phyloP scores from a whole-genome alignment of 2,329 filamentous ascomycete genomes.

The Kalaharituber pfeilii region DNA sequence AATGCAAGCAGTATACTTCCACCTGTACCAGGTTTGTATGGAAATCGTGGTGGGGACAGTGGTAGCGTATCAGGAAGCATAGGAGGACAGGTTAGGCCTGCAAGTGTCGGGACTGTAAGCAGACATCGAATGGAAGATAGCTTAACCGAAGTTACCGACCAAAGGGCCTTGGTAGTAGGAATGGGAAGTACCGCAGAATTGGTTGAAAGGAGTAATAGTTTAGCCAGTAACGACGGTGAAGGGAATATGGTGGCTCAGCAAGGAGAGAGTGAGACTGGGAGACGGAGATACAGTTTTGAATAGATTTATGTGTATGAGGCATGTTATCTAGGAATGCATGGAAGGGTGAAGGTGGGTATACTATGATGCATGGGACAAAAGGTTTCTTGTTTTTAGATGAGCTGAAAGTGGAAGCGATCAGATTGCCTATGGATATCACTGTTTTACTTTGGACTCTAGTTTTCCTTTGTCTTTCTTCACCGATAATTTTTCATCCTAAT shows the following conservation, averaged over 20 bases:
- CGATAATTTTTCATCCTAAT: no score
- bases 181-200: constrained; percentile 31
- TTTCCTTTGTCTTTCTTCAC: no score
- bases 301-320: neutral
- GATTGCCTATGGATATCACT: no score
- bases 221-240: constrained; percentile 11
- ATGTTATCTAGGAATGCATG: no score
- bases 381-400: no score
- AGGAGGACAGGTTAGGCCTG: constrained; percentile 28
- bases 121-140: constrained; percentile 34
- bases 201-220: constrained; percentile 24
- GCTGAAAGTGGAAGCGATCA: no score
- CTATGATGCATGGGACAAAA: no score
- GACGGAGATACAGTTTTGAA: neutral
- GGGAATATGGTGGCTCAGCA: neutral
- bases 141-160: constrained; percentile 30
- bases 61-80: constrained; percentile 13
- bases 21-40: constrained; percentile 5
- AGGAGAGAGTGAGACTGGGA: neutral
- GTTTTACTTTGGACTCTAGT: no score
- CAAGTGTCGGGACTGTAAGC: constrained; percentile 35
- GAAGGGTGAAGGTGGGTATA: no score
- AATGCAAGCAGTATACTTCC: constrained; percentile 1
- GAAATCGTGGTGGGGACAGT: constrained; percentile 9
- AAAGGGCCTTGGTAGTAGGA: constrained; percentile 25